phyloP scores from a whole-genome alignment of 192 early-diverging fungal species.

The Funneliformis geosporum region DNA sequence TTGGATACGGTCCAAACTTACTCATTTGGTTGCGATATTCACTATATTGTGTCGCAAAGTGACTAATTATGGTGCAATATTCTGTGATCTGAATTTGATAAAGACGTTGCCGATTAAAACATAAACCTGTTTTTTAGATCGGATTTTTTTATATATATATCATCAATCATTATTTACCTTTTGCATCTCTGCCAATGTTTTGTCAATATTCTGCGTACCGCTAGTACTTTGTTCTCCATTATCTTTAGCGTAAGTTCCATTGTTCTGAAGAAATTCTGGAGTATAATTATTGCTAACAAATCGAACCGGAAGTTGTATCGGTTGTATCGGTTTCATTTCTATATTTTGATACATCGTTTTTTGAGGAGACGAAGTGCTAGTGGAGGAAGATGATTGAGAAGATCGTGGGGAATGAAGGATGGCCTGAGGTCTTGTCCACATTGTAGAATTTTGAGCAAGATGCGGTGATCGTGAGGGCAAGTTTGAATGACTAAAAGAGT shows the following conservation, averaged over 20 bases:
- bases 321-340: neutral
- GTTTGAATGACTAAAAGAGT: neutral
- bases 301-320: neutral
- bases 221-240: too few relatives aligned
- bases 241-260: neutral
- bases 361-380: neutral
- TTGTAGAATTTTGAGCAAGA: neutral
- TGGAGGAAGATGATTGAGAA: neutral
- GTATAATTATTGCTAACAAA: neutral
- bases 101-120: too few relatives aligned
- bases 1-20: neutral
- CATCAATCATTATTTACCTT: neutral
- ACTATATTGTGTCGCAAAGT: neutral
- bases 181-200: neutral
- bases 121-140: too few relatives aligned
- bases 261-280: neutral
- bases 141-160: too few relatives aligned
- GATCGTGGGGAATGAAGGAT: neutral
- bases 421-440: neutral
- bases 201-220: neutral
- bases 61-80: conserved; percentile 2
- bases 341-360: neutral
- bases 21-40: neutral
- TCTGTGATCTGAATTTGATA: neutral
- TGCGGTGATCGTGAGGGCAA: neutral